These are phyloP conservation scores for Coemansia sp. DNA, from an alignment of 192 early-diverging fungal genomes.

Conservation along the genomic window DNA sequence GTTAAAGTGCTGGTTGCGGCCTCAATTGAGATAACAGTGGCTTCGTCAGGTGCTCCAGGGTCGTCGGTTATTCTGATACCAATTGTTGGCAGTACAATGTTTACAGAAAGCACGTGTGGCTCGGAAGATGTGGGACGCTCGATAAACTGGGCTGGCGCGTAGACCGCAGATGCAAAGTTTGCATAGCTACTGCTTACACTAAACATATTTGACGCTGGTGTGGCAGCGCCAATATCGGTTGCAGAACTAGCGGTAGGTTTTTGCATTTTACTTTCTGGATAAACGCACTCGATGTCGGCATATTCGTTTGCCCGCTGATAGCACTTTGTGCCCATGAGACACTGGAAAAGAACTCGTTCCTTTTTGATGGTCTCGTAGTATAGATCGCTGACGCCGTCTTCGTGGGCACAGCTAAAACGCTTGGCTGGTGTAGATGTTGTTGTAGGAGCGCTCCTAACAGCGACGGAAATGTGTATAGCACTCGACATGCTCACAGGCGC, in stretches of 20 bases:
- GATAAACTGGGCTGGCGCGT: not conserved
- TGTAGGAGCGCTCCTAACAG: no score
- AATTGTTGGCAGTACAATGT: slow-evolving; percentile 44
- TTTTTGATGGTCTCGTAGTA: slow-evolving; percentile 17
- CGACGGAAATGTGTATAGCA: not conserved
- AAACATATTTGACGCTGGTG: not conserved
- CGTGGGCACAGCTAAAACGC: slow-evolving; percentile 19
- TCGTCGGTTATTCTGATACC: slow-evolving; percentile 36
- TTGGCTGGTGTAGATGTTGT: not conserved
- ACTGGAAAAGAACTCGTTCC: slow-evolving; percentile 11
- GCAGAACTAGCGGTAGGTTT: not conserved
- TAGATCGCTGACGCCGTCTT: slow-evolving; percentile 22
- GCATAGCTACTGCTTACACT: not conserved
- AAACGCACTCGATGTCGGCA: slow-evolving; percentile 16
- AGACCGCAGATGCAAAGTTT: not conserved
- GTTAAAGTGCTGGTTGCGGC: slow-evolving; percentile 2
- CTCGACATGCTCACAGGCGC: not conserved
- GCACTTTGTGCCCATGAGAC: slow-evolving; percentile 29
- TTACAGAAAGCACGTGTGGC: slow-evolving; percentile 33
- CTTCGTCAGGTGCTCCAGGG: slow-evolving; percentile 2
- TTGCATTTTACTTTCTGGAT: not conserved
- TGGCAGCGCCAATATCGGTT: not conserved
- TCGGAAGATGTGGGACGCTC: slow-evolving; percentile 27
- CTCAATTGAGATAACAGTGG: slow-evolving; percentile 29
- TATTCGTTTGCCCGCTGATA: slow-evolving; percentile 6